A percentile compares a stretch with the other conserved stretches of the same genome.
Evolutionary conservation across 1,284 basidiomycete genomes (phyloP).

Genomic region (Ustilago sp.): DNA sequence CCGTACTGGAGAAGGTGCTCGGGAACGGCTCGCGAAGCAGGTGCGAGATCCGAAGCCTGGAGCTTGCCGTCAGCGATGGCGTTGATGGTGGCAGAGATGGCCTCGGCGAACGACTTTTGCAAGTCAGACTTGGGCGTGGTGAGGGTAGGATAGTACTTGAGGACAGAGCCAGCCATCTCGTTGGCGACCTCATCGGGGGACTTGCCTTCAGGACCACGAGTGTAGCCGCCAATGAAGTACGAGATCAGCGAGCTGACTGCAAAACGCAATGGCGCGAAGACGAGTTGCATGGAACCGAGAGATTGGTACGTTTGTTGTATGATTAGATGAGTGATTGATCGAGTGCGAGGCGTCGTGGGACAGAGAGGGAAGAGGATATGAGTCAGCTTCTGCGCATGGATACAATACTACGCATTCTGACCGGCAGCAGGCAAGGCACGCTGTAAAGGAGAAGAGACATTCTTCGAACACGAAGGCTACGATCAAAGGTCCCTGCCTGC

Average conservation of each 20-base stretch:
- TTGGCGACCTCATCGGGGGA: slow-evolving; percentile 56
- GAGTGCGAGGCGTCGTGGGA: too few relatives aligned
- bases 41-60: slow-evolving; percentile 35
- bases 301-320: background rate
- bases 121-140: slow-evolving; percentile 44
- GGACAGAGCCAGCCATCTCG: slow-evolving; percentile 59
- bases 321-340: background rate
- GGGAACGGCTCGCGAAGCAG: slow-evolving; percentile 36
- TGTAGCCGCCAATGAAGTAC: slow-evolving; percentile 61
- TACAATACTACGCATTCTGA: too few relatives aligned
- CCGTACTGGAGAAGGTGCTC: slow-evolving; percentile 41
- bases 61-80: slow-evolving; percentile 43
- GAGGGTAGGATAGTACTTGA: slow-evolving; percentile 66
- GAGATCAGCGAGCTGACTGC: slow-evolving; percentile 57
- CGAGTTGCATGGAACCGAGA: background rate
- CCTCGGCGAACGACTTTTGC: slow-evolving; percentile 34
- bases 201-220: slow-evolving; percentile 44
- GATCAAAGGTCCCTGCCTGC: background rate
- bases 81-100: slow-evolving; percentile 51
- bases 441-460: background rate
- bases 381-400: slow-evolving; percentile 14
- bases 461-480: background rate
- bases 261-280: slow-evolving; percentile 1
- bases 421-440: too few relatives aligned
- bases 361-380: background rate